Evolutionary conservation across 2,329 filamentous ascomycete species (phyloP).

Genomic region (Aspergillus clavatus): DNA sequence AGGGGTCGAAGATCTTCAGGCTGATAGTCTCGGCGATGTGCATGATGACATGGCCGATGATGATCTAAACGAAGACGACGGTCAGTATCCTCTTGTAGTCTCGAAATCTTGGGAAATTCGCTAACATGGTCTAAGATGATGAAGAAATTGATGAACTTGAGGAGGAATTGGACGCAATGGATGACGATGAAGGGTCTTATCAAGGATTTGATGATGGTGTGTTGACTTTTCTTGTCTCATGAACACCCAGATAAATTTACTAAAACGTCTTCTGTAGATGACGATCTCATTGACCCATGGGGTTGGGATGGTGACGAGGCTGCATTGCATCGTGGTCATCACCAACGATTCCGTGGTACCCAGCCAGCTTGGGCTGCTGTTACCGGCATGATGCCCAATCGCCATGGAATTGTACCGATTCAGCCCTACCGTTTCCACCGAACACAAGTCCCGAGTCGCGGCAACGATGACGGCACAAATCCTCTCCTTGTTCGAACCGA

Average conservation of each 20-base stretch:
- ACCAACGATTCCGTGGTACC: conserved; percentile 53
- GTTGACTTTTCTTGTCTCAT: not conserved
- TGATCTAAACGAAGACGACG: conserved; percentile 56
- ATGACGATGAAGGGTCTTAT: conserved; percentile 42
- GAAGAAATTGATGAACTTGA: conserved; percentile 46
- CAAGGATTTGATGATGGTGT: conserved; percentile 34
- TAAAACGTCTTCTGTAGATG: conserved; percentile 32
- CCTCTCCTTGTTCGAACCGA: conserved; percentile 69
- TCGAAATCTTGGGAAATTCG: not conserved
- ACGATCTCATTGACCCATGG: conserved; percentile 42
- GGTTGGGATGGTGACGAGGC: conserved; percentile 54
- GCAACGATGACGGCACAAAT: conserved; percentile 76
- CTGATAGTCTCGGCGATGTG: conserved; percentile 46
- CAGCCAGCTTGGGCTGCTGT: conserved; percentile 63
- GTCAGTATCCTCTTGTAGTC: conserved; percentile 28
- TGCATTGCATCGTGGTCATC: conserved; percentile 36
- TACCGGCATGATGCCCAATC: conserved; percentile 53
- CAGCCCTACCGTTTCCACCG: conserved; percentile 44
- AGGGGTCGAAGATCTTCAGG: conserved; percentile 40
- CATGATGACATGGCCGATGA: conserved; percentile 48
- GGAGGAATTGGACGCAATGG: conserved; percentile 43
- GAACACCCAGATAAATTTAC: conserved; percentile 12
- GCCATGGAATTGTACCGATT: conserved; percentile 38
- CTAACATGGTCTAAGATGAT: conserved; percentile 51
- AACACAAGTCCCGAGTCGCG: conserved; percentile 46